Base-by-base conservation (phyloP, 345 rosid species). In the Abelmoschus esculentus region DNA sequence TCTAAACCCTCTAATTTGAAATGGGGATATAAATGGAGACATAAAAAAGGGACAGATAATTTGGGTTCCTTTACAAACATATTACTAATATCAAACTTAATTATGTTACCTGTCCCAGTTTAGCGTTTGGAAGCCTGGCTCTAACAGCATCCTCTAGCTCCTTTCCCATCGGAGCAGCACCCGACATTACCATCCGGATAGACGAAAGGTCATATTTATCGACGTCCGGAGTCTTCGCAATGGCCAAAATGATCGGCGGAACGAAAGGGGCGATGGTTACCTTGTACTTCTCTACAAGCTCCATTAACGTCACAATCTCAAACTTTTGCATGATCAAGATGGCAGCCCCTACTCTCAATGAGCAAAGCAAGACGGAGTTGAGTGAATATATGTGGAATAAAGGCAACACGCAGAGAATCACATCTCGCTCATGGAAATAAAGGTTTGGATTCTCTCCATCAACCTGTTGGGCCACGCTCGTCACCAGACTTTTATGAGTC, bases 401-500 rank as follows among this genome's bases (percentile, higher is more conserved):
- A 0, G 95, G 89, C 67, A 85, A 38, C 3, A 82, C 80, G 18
- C 88, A 86, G 1, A 86, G 74, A n/a, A 89, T 66, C 56, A 89
- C 89, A 60, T 86, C 95, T 5, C 83, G 77, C 44, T 79, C 77
- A 42, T 72, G 80, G 67, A 85, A 75, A 70, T 86, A 86, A 13
- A 89, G 63, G 75, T 89, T 86, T 0, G 91, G 91, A 59, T 89
- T 89, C 42, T 86, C 91, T 7, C 95, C 95, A 55, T 86, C 91
- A 0, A 86, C 89, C 60, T 82, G 96, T 47, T 89, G 96, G 0
- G 90, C 90, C 59, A 89, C 85, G 69, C 88, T 85, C 0, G 96
- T 87, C 19, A 89, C 85, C 0, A 81, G 82, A 2, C 86, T 84
- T 72, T 78, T 83, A 73, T 89, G 96, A 5, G 91, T 87, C 54